Evolutionary conservation across 2,329 filamentous ascomycete genomes (phyloP).

Genomic region (Drechmeria coniospora): DNA sequence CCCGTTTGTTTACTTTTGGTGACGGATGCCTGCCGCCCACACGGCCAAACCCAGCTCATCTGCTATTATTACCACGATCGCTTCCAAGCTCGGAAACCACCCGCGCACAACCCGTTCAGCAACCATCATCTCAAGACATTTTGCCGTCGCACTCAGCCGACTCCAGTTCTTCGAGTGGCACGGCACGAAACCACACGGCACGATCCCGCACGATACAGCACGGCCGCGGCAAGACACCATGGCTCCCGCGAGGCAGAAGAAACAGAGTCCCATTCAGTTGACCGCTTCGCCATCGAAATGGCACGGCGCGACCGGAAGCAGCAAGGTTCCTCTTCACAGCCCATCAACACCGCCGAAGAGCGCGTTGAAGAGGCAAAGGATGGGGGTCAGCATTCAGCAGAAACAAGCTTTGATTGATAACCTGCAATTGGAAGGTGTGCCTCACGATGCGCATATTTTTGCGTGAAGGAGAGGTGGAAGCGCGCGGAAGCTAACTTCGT

Average conservation of each 20-base stretch:
- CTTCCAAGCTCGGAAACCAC: no score
- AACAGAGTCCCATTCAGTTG: slow-evolving; percentile 13
- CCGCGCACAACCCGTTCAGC: slow-evolving; percentile 1
- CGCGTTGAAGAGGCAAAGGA: slow-evolving; percentile 45
- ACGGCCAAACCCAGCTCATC: no score
- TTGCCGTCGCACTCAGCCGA: slow-evolving; percentile 4
- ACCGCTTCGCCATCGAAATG: slow-evolving; percentile 4
- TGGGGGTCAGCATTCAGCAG: slow-evolving; percentile 51
- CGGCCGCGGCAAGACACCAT: slow-evolving; percentile 18
- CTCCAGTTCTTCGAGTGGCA: no score
- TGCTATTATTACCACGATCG: no score
- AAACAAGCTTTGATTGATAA: slow-evolving; percentile 85
- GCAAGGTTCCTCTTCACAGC: slow-evolving; percentile 11
- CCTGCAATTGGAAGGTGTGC: slow-evolving; percentile 69
- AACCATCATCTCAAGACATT: no score
- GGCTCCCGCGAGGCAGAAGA: slow-evolving; percentile 28
- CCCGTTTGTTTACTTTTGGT: slow-evolving; percentile 24
- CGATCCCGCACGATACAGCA: no score
- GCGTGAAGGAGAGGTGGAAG: neutral
- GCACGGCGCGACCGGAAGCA: slow-evolving; percentile 9
- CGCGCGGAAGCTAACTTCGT: slow-evolving; percentile 1
- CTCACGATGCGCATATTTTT: slow-evolving; percentile 2
- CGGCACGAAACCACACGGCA: no score
- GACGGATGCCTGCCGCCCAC: slow-evolving; percentile 5
- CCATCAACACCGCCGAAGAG: slow-evolving; percentile 30